A percentile compares a stretch with the other conserved stretches of the same genome.
Evolutionary conservation across 2,329 filamentous ascomycete genomes (phyloP).

Genomic region (Plenodomus tracheiphilus): DNA sequence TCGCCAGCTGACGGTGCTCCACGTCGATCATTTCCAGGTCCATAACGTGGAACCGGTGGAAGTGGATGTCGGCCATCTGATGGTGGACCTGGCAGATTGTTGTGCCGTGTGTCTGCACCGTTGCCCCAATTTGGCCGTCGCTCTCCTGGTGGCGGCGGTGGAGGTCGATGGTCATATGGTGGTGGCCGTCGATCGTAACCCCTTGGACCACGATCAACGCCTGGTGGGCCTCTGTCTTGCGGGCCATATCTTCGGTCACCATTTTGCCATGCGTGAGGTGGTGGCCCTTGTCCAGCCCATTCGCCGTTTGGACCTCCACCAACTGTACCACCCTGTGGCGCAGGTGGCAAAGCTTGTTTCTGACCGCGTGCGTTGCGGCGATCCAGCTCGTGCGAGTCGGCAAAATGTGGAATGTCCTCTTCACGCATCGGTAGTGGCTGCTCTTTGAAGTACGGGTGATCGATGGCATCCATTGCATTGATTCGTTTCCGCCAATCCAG

Average conservation of each 20-base stretch:
- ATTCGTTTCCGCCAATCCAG: conserved; percentile 87
- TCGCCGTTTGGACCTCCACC: conserved; percentile 69
- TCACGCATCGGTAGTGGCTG: conserved; percentile 78
- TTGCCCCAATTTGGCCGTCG: conserved; percentile 40
- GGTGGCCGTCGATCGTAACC: conserved; percentile 33
- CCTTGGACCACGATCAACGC: conserved; percentile 35
- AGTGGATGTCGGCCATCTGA: conserved; percentile 41
- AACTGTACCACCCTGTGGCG: conserved; percentile 87
- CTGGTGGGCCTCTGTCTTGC: conserved; percentile 48
- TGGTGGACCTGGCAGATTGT: conserved; percentile 41
- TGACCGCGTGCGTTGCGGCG: conserved; percentile 86
- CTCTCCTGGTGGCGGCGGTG: conserved; percentile 39
- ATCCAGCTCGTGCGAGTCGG: conserved; percentile 96
- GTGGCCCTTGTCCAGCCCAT: conserved; percentile 55
- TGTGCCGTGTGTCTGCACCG: conserved; percentile 24
- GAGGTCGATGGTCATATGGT: conserved; percentile 35
- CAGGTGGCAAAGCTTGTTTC: conserved; percentile 81
- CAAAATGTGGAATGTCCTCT: conserved; percentile 85
- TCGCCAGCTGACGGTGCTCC: conserved; percentile 38
- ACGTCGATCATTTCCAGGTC: conserved; percentile 26
- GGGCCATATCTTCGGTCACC: conserved; percentile 39
- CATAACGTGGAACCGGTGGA: conserved; percentile 40
- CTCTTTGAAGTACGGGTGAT: conserved; percentile 88
- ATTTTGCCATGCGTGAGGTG: conserved; percentile 39
- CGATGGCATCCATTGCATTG: conserved; percentile 90